These are phyloP conservation scores for Danielia reshetovae DNA, from an alignment of 805 yeast species.

Conservation along the genomic window DNA sequence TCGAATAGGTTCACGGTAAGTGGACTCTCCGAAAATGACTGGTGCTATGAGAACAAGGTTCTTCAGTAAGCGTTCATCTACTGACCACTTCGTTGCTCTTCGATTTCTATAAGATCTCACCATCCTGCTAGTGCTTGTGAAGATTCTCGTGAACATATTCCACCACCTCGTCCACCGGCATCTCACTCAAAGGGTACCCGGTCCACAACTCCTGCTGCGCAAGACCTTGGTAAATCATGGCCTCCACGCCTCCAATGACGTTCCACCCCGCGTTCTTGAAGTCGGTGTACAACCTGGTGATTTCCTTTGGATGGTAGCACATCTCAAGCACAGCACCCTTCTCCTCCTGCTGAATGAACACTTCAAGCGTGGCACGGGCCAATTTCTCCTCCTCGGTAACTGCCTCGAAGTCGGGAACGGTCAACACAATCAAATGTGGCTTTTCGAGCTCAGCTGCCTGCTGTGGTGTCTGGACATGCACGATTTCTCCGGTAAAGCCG, in stretches of 20 bases:
- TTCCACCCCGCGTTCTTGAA: constrained; percentile 23
- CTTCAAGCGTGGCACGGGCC: constrained; percentile 24
- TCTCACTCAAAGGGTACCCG: constrained; percentile 20
- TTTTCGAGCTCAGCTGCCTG: constrained; percentile 16
- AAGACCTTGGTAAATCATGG: constrained; percentile 30
- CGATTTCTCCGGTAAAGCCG: constrained; percentile 24
- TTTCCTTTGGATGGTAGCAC: constrained; percentile 31
- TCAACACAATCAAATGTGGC: constrained; percentile 23
- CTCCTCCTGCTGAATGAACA: constrained; percentile 18
- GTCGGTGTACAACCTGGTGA: constrained; percentile 21
- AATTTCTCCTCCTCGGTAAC: constrained; percentile 17
- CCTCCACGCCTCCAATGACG: constrained; percentile 28
- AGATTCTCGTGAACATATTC: constrained; percentile 14
- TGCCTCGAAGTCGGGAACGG: constrained; percentile 29
- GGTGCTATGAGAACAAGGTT: too few relatives aligned
- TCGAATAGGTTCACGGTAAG: too few relatives aligned
- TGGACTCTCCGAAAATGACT: too few relatives aligned
- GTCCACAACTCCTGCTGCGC: constrained; percentile 32
- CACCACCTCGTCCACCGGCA: constrained; percentile 22
- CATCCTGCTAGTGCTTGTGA: too few relatives aligned
- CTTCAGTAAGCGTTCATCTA: too few relatives aligned
- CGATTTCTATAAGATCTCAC: too few relatives aligned
- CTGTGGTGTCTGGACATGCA: constrained; percentile 21
- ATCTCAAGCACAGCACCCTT: constrained; percentile 29
- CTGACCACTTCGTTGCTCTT: too few relatives aligned